These are phyloP conservation scores for Metschnikowia kunwiensis DNA, from an alignment of 805 yeast genomes.

Conservation along the genomic window DNA sequence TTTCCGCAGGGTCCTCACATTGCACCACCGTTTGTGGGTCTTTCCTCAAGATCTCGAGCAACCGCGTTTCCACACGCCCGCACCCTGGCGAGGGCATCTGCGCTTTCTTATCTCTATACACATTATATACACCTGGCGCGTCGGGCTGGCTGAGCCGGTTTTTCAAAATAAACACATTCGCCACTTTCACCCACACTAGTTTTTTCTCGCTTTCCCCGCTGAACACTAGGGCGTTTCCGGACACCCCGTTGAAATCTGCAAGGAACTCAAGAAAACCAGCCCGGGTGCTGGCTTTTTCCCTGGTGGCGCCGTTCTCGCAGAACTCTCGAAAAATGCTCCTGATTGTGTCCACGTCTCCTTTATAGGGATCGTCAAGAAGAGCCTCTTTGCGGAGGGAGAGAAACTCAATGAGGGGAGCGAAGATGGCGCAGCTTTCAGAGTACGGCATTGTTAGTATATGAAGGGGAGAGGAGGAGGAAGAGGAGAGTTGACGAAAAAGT, in stretches of 20 bases:
- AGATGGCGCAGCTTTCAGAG: constrained; percentile 4
- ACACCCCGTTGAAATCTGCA: constrained; percentile 13
- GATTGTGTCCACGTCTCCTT: constrained; percentile 12
- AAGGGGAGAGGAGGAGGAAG: neutral
- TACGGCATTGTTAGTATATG: constrained; percentile 5
- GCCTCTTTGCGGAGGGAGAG: constrained; percentile 7
- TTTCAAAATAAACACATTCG: constrained; percentile 9
- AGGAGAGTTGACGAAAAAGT: too few relatives aligned
- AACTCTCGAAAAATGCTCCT: constrained; percentile 3
- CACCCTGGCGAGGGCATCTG: constrained; percentile 1
- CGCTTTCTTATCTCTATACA: constrained; percentile 1
- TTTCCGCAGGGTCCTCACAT: constrained; percentile 5
- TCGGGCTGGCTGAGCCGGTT: neutral
- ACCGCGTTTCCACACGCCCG: constrained; percentile 1
- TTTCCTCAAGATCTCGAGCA: constrained; percentile 6
- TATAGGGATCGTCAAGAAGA: constrained; percentile 14
- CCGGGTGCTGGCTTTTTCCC: constrained; percentile 1
- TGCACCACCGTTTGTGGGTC: constrained; percentile 7
- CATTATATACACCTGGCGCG: neutral
- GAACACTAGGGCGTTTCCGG: constrained; percentile 15
- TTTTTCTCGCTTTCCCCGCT: neutral
- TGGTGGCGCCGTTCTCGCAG: neutral
- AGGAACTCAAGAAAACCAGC: constrained; percentile 9
- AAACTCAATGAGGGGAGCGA: constrained; percentile 12
- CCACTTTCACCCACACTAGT: constrained; percentile 13